Evolutionary conservation across 441 rosid genomes (phyloP), one percentile per base, ranked within the genome.

Genomic region (Flueggea neowawraea): DNA sequence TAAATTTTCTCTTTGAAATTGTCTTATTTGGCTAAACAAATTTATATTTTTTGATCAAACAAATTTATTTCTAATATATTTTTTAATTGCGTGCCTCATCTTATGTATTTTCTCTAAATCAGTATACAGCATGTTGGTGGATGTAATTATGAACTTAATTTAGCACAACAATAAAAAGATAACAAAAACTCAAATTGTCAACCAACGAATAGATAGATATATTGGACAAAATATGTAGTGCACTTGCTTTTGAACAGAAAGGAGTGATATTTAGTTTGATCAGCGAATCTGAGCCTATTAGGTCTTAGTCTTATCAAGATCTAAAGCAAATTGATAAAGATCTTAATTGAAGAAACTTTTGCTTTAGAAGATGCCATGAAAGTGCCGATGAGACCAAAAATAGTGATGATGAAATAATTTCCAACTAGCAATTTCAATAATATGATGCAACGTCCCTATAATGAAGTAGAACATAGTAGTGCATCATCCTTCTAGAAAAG

Each of bases 271-370:
- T 2, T 14, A 60, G 41, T 50, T 16, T 22, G 12, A 32, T 41
- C 31, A 43, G 56, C 45, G 17, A 28, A 55, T 41, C 32, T 43
- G 44, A 50, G 33, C 15, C 50, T 31, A 48, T 17, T 45, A 33
- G 48, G 70, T 57, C 68, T 53, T 14, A 0, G 60, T 73, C 75
- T 64, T 67, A 67, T 68, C 64, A 51, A 41, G 61, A 67, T 48
- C 57, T 69, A 62, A 63, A 63, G 55, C 10, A 62, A 58, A 61
- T 55, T 64, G 62, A 69, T 17, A 72, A 74, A 55, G 72, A 58
- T 36, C 0, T 36, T 22, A 22, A 49, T 4, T 31, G 52, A 65
- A 28, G 54, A 58, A 54, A 50, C 60, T 61, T 54, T 54, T 16
- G 63, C n/a, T 45, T 6, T 43, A 52, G 31, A 52, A 3, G 62